Base-by-base conservation (phyloP, 495 filamentous ascomycete genomes). In the Articulospora tetracladia region DNA sequence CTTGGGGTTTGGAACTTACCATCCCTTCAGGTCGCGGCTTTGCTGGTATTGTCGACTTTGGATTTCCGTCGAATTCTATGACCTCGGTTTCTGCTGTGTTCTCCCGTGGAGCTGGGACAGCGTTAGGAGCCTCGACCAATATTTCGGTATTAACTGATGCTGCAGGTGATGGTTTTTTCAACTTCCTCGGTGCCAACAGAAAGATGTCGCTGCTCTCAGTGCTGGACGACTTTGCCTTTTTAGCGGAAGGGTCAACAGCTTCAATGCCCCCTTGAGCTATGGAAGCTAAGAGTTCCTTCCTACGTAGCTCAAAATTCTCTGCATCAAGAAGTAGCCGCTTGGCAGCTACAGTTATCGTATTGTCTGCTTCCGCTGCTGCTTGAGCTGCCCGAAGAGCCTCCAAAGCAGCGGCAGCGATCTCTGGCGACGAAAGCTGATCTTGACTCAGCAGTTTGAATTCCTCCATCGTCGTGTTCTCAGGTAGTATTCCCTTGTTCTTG, bases 231-330 rank as follows among this genome's bases (percentile, higher is more conserved):
- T 44, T 44, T 12, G 15, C n/a, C 17, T 12, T 44, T 7, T 7
- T 6, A 24, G 25, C 47, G 2, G 24, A 12, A 7, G 8, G 8
- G 23, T 50, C n/a, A 6, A 2, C 47, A 6, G 83, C 63, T 58
- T 83, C 79, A 24, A 83, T 61, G 4, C 81, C 83, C 27, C 83
- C 82, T 17, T 74, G 72, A 28, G 70, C 75, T 25, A 86, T 68
- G 36, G 77, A 77, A 2, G 69, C 72, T 15, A 88, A 73, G 8
- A 87, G 66, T 44, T 77, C 72, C 63, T 81, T 69, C 59, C 77
- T 78, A 48, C 65, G 79, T n/a, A 70, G 72, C 61, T 84, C 77
- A 61, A 85, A 79, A 12, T 78, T 77, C 8, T 51, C 26, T 25
- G 50, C 56, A 69, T 65, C 47, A 20, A 73, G 3, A 3, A 25